Percentiles rank a stretch among this genome's conserved stretches.
These are phyloP conservation scores for Nothomitra cinnamomea DNA, from an alignment of 2,329 filamentous ascomycete species.

Conservation along the genomic window DNA sequence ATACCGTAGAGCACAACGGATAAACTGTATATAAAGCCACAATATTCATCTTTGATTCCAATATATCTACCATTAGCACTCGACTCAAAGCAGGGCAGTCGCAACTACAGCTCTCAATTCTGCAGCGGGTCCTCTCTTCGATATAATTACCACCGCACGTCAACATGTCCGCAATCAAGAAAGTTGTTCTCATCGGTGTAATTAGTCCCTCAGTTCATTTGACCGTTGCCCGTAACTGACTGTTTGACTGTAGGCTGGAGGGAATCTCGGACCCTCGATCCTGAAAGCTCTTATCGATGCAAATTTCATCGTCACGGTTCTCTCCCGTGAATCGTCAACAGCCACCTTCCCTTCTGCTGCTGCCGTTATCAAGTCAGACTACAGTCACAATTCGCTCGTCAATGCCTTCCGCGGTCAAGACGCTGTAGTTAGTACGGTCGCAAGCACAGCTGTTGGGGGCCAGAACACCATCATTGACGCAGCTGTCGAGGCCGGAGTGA, in stretches of 20 bases:
- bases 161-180: too few relatives aligned
- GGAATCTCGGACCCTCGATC: slow-evolving; percentile 13
- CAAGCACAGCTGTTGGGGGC: slow-evolving; percentile 22
- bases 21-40: too few relatives aligned
- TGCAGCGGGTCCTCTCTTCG: too few relatives aligned
- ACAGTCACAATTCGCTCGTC: slow-evolving; percentile 30
- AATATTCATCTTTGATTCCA: too few relatives aligned
- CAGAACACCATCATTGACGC: slow-evolving; percentile 40
- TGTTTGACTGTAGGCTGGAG: background rate
- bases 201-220: too few relatives aligned
- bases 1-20: too few relatives aligned
- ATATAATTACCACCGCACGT: too few relatives aligned
- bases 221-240: too few relatives aligned
- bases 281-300: slow-evolving; percentile 23
- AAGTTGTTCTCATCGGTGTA: too few relatives aligned
- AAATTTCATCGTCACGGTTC: slow-evolving; percentile 35
- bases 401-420: slow-evolving; percentile 37
- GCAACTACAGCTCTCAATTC: too few relatives aligned
- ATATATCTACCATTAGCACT: too few relatives aligned
- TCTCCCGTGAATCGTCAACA: slow-evolving; percentile 32
- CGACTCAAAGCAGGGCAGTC: too few relatives aligned
- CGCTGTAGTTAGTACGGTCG: slow-evolving; percentile 34
- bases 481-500: slow-evolving; percentile 39
- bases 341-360: slow-evolving; percentile 22
- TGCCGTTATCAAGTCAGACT: slow-evolving; percentile 30